These are phyloP conservation scores for Lodderomyces margitis DNA, from an alignment of 1,139 yeast genomes.

Conservation along the genomic window DNA sequence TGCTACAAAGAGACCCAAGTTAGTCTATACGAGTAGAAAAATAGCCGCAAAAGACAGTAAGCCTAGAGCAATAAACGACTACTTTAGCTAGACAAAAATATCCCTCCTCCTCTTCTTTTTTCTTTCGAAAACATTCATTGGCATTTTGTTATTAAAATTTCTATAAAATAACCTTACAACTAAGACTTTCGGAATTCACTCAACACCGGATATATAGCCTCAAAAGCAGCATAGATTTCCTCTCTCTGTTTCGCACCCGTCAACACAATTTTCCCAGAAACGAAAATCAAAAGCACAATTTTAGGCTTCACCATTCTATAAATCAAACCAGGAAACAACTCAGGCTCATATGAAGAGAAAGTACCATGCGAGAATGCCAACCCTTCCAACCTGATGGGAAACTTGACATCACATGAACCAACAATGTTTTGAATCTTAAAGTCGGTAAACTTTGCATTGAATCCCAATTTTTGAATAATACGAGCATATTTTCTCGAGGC, in stretches of 20 bases:
- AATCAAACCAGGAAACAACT: constrained; percentile 95
- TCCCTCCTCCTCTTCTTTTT: not conserved
- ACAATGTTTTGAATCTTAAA: constrained; percentile 97
- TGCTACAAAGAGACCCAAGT: constrained; percentile 7
- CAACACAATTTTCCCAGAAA: constrained; percentile 93
- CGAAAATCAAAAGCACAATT: constrained; percentile 91
- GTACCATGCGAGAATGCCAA: constrained; percentile 98
- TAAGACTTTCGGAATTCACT: constrained; percentile 92
- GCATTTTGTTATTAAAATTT: not conserved
- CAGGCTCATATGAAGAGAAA: constrained; percentile 98
- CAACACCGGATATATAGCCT: constrained; percentile 95
- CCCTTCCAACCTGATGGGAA: constrained; percentile 96
- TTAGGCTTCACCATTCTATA: constrained; percentile 99
- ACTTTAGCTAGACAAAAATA: not conserved
- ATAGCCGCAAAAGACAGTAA: not conserved
- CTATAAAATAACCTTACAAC: not conserved
- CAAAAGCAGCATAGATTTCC: constrained; percentile 97
- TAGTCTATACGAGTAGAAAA: constrained; percentile 18
- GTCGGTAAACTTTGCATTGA: constrained; percentile 93
- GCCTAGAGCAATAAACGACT: constrained; percentile 4
- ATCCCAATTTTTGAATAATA: constrained; percentile 95
- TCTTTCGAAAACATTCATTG: not conserved
- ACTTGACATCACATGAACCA: constrained; percentile 97
- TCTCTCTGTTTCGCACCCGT: constrained; percentile 99
- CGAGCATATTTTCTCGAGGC: constrained; percentile 98